A percentile compares a stretch with the other conserved stretches of the same genome.
phyloP scores from a whole-genome alignment of 768 basidiomycete genomes.

The Mycena belliarum region DNA sequence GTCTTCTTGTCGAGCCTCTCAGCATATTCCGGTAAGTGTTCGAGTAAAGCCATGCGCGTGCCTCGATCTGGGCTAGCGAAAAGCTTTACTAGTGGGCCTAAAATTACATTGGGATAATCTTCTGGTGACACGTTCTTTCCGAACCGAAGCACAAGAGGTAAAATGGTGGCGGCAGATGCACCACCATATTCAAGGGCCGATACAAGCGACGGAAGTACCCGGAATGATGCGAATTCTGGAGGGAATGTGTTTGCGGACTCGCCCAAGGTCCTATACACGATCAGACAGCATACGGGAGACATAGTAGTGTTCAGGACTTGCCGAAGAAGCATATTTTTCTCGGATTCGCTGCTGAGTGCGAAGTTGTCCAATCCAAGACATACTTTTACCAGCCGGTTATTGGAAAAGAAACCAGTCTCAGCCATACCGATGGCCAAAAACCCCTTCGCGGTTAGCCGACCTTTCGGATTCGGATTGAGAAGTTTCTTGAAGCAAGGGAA shows the following conservation, averaged over 20 bases:
- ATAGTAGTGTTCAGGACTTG: conserved; percentile 29
- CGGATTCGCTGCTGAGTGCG: conserved; percentile 74
- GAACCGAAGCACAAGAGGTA: conserved; percentile 84
- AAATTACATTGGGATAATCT: conserved; percentile 68
- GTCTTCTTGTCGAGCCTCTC: conserved; percentile 86
- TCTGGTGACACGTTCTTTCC: conserved; percentile 69
- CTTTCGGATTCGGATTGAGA: conserved; percentile 84
- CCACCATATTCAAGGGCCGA: conserved; percentile 80
- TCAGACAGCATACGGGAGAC: conserved; percentile 5
- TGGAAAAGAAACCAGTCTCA: conserved; percentile 79
- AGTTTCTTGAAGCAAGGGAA: conserved; percentile 87
- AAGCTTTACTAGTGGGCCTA: conserved; percentile 80
- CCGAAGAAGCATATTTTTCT: conserved; percentile 75
- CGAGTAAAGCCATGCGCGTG: conserved; percentile 90
- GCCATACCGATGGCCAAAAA: conserved; percentile 84
- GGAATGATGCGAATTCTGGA: conserved; percentile 78
- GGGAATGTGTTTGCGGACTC: conserved; percentile 83
- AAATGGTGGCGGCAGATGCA: conserved; percentile 69
- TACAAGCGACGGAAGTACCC: conserved; percentile 85
- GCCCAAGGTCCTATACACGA: conserved; percentile 60
- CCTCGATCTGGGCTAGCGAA: conserved; percentile 91
- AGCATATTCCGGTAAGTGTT: conserved; percentile 79
- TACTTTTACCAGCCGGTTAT: conserved; percentile 82
- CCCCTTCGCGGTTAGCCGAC: conserved; percentile 69
- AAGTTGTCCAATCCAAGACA: conserved; percentile 88